Conservation (phyloP, 139 green algal species). For the Tetraselmis striata region DNA sequence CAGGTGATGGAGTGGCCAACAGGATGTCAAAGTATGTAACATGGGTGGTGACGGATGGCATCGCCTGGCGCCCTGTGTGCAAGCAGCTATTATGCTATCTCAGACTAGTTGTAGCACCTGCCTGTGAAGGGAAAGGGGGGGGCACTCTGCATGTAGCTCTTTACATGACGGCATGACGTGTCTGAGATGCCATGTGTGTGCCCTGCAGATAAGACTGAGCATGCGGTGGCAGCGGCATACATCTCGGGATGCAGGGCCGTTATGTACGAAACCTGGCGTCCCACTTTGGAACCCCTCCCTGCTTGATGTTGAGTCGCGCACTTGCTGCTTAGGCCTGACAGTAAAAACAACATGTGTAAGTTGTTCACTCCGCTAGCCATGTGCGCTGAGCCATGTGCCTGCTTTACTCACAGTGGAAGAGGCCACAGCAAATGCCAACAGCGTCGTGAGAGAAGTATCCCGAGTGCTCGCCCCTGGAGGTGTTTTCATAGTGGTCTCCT, state of each 20-base stretch:
- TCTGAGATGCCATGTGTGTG: background rate
- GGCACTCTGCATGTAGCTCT: background rate
- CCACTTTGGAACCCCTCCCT: background rate
- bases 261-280: background rate
- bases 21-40: no score
- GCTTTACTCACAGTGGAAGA: background rate
- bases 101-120: background rate
- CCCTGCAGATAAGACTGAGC: background rate
- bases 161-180: background rate
- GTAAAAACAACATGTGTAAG: no score
- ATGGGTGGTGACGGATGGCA: background rate
- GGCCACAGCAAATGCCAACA: background rate
- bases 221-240: background rate
- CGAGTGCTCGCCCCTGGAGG: background rate
- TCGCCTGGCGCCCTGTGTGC: background rate
- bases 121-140: background rate
- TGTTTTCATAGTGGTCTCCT: background rate
- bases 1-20: background rate
- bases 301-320: background rate
- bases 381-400: background rate
- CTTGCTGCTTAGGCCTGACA: background rate
- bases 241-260: background rate
- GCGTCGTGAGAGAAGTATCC: background rate
- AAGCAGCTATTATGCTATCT: background rate
- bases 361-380: background rate